Evolutionary conservation across 1,284 basidiomycete genomes (phyloP), one percentile per base, ranked within the genome.

Genomic region (Trametes hirsuta): DNA sequence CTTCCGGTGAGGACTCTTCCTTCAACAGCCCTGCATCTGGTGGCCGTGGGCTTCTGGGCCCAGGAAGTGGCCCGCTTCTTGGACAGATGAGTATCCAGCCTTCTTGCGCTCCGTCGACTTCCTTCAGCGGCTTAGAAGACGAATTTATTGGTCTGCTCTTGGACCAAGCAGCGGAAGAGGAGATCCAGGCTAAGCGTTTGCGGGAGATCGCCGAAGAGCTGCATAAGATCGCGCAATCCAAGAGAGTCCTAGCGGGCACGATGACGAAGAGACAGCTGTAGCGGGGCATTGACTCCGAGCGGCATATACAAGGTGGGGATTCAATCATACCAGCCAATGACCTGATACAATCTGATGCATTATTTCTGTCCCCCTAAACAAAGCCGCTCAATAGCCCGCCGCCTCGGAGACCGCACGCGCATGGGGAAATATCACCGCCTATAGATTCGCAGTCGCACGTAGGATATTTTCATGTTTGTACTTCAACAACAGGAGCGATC

Each of bases 111-210:
- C 48, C 36, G 36, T 39, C 36, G 22, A 50, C 47, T 25, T 50
- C 56, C 30, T 53, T 53, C 37, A 50, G 58, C 40, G 51, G 65
- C 8, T 54, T 74, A 46, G 66, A 74, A 44, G 62, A 65, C 22
- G 73, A 73, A 59, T 73, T 74, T 50, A 59, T 67, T 18, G 50
- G 51, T 18, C 62, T 75, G 12, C 63, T 75, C 4, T 49, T 70
- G 42, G 55, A 62, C 42, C 66, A 69, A 49, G 72, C 71, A 4
- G 53, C 45, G 22, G 69, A 67, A 24, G 73, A 73, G 47, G 71
- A 73, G 59, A 59, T 40, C 30, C 64, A 71, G 18, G 70, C 72
- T 3, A 51, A 52, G 45, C 63, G 70, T 39, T 63, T 75, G 34
- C 59, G 57, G 47, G 54, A 46, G 18, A 52, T 76, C 50, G 72